Evolutionary conservation across 495 filamentous ascomycete genomes (phyloP).

Genomic region (Aspergillus sclerotioniger): DNA sequence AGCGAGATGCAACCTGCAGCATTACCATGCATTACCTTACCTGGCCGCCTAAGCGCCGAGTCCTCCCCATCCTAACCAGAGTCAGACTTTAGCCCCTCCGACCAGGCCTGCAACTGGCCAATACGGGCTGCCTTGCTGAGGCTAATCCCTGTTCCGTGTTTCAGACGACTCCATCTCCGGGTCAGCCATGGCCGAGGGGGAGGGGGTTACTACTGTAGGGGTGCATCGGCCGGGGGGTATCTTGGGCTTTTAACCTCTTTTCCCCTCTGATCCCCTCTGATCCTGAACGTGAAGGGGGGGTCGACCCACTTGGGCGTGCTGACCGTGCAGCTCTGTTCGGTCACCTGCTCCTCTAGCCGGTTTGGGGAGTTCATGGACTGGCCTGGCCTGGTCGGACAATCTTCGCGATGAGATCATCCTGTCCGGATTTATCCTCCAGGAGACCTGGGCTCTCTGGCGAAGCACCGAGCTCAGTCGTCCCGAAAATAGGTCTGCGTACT

Average conservation of each 20-base stretch:
- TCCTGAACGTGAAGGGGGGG: slow-evolving; percentile 5
- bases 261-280: neutral
- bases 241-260: neutral
- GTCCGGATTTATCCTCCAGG: neutral
- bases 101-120: slow-evolving; percentile 9
- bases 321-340: slow-evolving; percentile 23
- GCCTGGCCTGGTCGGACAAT: slow-evolving; percentile 5
- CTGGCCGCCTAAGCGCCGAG: slow-evolving; percentile 7
- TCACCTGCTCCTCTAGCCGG: slow-evolving; percentile 24
- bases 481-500: neutral
- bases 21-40: slow-evolving; percentile 1
- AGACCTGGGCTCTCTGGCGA: neutral
- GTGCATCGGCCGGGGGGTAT: slow-evolving; percentile 2
- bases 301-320: slow-evolving; percentile 21
- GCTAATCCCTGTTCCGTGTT: slow-evolving; percentile 11
- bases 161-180: slow-evolving; percentile 6
- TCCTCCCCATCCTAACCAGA: slow-evolving; percentile 5
- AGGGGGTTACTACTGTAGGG: neutral
- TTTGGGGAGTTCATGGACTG: slow-evolving; percentile 13
- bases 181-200: neutral
- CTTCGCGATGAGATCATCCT: neutral
- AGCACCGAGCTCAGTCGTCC: neutral
- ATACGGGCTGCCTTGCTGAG: slow-evolving; percentile 5
- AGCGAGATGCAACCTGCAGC: neutral
- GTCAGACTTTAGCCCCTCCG: slow-evolving; percentile 13